phyloP scores from a whole-genome alignment of 345 rosid species.

The Cardamine occulta region DNA sequence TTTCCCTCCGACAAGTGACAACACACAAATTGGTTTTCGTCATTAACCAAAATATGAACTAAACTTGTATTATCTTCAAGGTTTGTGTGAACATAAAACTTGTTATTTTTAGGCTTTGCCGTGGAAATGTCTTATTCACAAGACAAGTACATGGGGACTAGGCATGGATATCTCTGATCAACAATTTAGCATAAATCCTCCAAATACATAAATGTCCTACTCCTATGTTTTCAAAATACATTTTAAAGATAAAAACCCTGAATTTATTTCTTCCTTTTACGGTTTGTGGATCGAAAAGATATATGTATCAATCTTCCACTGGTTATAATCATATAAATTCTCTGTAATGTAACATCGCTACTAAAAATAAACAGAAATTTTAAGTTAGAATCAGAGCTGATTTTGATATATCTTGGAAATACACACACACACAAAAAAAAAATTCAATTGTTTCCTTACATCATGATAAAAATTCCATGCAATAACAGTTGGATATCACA shows the following conservation, averaged over 20 bases:
- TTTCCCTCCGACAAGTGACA: not conserved
- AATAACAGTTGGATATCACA: not conserved
- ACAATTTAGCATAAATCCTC: not conserved
- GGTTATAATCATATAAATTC: not conserved
- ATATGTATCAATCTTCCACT: not conserved
- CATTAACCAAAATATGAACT: not conserved
- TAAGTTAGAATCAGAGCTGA: not conserved
- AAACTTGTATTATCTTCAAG: constrained; percentile 12
- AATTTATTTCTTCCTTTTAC: not conserved
- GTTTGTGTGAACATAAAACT: constrained; percentile 23
- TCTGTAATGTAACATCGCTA: not conserved
- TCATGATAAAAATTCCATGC: not conserved
- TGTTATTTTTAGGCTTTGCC: not conserved
- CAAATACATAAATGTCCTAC: not conserved
- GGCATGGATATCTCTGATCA: not conserved
- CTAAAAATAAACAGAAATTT: not conserved
- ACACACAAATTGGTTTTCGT: not conserved
- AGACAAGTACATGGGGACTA: not conserved
- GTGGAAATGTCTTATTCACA: not conserved
- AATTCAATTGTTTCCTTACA: not conserved
- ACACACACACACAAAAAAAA: not conserved
- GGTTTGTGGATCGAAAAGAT: not conserved
- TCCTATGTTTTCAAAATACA: not conserved
- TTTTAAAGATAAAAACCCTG: not conserved
- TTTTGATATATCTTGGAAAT: not conserved